phyloP scores from a whole-genome alignment of 345 rosid genomes.

The Eucalyptus pumila region DNA sequence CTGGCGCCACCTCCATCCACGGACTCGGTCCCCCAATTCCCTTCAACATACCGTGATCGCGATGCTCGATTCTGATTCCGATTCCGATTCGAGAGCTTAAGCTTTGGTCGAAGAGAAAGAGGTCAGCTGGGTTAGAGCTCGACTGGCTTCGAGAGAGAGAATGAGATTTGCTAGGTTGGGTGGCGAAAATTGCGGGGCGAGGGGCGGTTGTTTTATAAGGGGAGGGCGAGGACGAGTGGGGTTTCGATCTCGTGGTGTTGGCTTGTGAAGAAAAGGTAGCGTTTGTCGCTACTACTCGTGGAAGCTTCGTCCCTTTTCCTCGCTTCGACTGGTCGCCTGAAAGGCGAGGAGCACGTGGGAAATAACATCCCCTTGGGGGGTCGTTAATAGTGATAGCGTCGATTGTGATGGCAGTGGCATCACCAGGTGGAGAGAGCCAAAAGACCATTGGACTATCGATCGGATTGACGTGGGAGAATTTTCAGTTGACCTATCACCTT shows the following conservation, averaged over 20 bases:
- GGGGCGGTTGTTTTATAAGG: not conserved
- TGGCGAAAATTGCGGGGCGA: not conserved
- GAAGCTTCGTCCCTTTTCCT: not conserved
- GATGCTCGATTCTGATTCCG: not conserved
- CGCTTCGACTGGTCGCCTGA: not conserved
- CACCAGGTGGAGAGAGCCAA: not conserved
- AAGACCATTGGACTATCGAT: fast-evolving
- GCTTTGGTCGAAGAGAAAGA: not conserved
- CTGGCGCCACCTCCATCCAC: constrained; percentile 30
- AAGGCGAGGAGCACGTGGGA: not conserved
- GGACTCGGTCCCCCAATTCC: not conserved
- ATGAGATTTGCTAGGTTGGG: not conserved
- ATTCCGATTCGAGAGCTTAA: not conserved
- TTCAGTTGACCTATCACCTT: not conserved
- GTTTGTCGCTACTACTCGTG: too few species aligned
- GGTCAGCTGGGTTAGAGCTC: too few species aligned
- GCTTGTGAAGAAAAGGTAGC: too few species aligned
- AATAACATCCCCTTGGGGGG: too few species aligned
- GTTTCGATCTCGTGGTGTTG: too few species aligned
- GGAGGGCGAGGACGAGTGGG: not conserved
- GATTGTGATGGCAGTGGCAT: not conserved
- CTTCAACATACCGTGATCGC: constrained; percentile 4
- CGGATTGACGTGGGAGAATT: not conserved
- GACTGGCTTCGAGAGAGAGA: not conserved
- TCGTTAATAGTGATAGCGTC: not conserved